Percentiles rank a stretch among this genome's conserved stretches.
These are phyloP conservation scores for Hanseniaspora occidentalis DNA, from an alignment of 805 yeast species.

Conservation along the genomic window DNA sequence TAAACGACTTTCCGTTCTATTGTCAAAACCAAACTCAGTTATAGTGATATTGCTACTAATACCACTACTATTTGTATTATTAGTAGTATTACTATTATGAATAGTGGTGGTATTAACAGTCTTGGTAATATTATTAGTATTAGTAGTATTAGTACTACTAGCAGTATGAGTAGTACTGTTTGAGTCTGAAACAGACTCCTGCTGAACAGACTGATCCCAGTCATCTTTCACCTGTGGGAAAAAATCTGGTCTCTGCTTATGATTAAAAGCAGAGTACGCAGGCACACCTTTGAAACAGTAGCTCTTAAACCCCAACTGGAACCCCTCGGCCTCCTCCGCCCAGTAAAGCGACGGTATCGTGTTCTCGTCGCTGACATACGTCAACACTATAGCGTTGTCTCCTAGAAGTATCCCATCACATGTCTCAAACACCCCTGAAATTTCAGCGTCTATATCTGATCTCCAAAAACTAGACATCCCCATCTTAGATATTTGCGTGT, in stretches of 20 bases:
- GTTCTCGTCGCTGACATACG: background rate
- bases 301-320: conserved; percentile 10
- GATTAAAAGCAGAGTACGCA: conserved; percentile 23
- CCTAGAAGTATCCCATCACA: background rate
- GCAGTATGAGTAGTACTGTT: too few species aligned
- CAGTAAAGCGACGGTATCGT: background rate
- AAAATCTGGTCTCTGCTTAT: conserved; percentile 29
- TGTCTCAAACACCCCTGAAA: background rate
- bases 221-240: conserved; percentile 25
- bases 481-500: background rate
- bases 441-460: background rate
- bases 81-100: too few species aligned
- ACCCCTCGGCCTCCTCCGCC: background rate
- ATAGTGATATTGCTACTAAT: too few species aligned
- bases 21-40: too few species aligned
- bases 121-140: too few species aligned
- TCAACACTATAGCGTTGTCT: background rate
- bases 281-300: conserved; percentile 25
- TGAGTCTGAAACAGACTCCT: too few species aligned
- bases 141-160: too few species aligned
- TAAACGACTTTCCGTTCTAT: too few species aligned
- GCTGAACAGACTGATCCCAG: conserved; percentile 38
- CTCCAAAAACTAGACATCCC: background rate
- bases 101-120: too few species aligned
- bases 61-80: conserved; percentile 27